phyloP scores from a whole-genome alignment of 805 yeast species.

The Sugiyamaella mastotermitis region DNA sequence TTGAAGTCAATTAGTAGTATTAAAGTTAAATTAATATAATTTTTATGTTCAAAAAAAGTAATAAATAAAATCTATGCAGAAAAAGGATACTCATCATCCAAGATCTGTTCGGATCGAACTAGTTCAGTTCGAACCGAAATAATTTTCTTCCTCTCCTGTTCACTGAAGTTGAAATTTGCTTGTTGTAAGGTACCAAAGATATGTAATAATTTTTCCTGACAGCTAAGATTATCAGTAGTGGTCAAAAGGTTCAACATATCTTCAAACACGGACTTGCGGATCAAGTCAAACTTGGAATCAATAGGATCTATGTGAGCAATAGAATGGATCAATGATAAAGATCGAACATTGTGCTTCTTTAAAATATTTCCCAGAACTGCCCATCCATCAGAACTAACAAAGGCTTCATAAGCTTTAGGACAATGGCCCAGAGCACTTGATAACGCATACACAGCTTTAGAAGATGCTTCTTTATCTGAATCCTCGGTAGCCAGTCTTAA shows the following conservation, averaged over 20 bases:
- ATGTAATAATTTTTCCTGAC: slow-evolving; percentile 28
- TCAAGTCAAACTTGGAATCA: slow-evolving; percentile 11
- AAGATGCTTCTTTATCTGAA: slow-evolving; percentile 33
- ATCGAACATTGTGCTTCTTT: slow-evolving; percentile 13
- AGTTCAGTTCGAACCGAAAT: slow-evolving; percentile 5
- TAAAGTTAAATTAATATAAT: too few species aligned
- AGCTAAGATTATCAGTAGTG: slow-evolving; percentile 21
- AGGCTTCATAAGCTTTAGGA: slow-evolving; percentile 46
- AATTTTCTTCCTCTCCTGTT: slow-evolving; percentile 9
- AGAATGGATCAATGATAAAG: slow-evolving; percentile 18
- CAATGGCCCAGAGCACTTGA: slow-evolving; percentile 70
- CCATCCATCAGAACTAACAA: slow-evolving; percentile 62
- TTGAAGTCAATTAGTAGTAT: too few species aligned
- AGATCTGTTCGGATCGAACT: slow-evolving; percentile 8
- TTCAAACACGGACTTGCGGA: slow-evolving; percentile 14
- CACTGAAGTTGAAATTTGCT: slow-evolving; percentile 16
- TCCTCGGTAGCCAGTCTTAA: not conserved
- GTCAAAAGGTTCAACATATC: slow-evolving; percentile 11
- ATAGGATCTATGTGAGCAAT: slow-evolving; percentile 20
- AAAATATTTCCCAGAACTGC: slow-evolving; percentile 34
- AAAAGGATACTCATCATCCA: slow-evolving; percentile 11
- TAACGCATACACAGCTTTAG: slow-evolving; percentile 68
- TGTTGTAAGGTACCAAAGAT: slow-evolving; percentile 16
- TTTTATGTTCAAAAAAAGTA: too few species aligned
- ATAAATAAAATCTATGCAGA: slow-evolving; percentile 4